phyloP scores from a whole-genome alignment of 768 basidiomycete genomes.

The Termitomyces sp. region DNA sequence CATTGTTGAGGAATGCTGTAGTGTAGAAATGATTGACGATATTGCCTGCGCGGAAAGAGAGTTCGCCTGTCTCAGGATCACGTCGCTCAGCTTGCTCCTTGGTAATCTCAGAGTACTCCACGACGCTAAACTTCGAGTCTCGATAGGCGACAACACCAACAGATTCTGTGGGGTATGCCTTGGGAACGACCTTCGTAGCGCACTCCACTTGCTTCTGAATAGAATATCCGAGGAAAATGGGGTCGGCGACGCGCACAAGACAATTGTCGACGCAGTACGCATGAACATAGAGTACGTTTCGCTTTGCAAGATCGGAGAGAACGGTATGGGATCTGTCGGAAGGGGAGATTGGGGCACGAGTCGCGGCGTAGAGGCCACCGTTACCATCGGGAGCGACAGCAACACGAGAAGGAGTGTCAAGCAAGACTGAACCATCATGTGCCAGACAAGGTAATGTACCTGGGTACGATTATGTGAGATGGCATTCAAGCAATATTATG shows the following conservation, averaged over 20 bases:
- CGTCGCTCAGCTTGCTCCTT: conserved; percentile 80
- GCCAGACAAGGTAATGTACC: conserved; percentile 94
- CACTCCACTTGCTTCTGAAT: conserved; percentile 85
- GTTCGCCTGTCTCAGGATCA: conserved; percentile 62
- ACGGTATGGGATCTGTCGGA: conserved; percentile 62
- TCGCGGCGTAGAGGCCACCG: conserved; percentile 94
- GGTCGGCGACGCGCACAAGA: conserved; percentile 94
- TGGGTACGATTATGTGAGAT: conserved; percentile 24
- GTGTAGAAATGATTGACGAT: conserved; percentile 99
- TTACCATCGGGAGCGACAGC: conserved; percentile 99
- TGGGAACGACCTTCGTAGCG: conserved; percentile 95
- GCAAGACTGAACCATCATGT: conserved; percentile 88
- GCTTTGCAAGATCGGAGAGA: conserved; percentile 72
- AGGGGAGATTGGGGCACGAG: conserved; percentile 67
- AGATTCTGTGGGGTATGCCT: conserved; percentile 78
- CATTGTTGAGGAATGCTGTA: conserved; percentile 69
- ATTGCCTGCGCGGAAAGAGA: conserved; percentile 91
- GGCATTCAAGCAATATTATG: conserved; percentile 5
- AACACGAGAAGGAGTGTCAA: conserved; percentile 70
- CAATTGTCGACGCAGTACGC: conserved; percentile 99
- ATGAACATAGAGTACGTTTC: conserved; percentile 84
- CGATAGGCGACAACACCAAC: conserved; percentile 92
- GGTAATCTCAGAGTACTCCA: conserved; percentile 97
- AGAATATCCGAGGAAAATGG: conserved; percentile 94
- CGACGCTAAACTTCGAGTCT: conserved; percentile 82